Conservation (phyloP, 768 basidiomycete genomes). For the Agaricus sinodeliciosus region DNA sequence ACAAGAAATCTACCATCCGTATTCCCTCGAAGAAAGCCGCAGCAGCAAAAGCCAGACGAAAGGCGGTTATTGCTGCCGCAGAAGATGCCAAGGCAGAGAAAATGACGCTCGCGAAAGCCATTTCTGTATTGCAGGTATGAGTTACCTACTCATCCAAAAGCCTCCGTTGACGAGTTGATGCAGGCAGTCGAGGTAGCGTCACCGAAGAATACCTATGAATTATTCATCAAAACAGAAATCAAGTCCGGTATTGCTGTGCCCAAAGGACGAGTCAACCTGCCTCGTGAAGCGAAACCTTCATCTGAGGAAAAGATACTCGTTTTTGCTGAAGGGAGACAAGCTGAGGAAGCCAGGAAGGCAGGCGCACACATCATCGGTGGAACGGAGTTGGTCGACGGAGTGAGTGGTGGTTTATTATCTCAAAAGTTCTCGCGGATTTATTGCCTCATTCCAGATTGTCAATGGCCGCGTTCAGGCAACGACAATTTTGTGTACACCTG, state of each 20-base stretch:
- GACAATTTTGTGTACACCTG: constrained; percentile 77
- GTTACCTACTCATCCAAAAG: constrained; percentile 6
- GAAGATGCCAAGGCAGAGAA: constrained; percentile 58
- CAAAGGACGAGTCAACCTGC: constrained; percentile 84
- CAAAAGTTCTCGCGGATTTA: not conserved
- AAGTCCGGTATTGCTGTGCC: constrained; percentile 77
- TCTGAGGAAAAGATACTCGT: constrained; percentile 78
- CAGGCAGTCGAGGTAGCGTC: constrained; percentile 82
- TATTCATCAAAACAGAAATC: constrained; percentile 75
- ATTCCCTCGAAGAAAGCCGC: constrained; percentile 66
- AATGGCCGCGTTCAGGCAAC: constrained; percentile 71
- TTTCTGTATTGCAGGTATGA: constrained; percentile 64
- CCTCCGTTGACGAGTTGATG: constrained; percentile 1
- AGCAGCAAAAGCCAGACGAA: constrained; percentile 57
- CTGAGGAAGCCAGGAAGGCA: constrained; percentile 76
- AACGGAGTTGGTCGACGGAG: constrained; percentile 80
- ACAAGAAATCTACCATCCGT: constrained; percentile 43
- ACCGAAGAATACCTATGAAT: constrained; percentile 70
- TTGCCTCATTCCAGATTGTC: constrained; percentile 46
- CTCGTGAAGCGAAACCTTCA: constrained; percentile 70
- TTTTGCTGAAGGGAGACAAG: constrained; percentile 81
- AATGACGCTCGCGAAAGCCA: constrained; percentile 59
- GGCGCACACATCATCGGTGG: constrained; percentile 93
- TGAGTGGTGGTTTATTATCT: constrained; percentile 30
- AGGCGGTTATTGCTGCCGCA: constrained; percentile 45